phyloP scores from a whole-genome alignment of 164 flowering plant genomes.

The Magnolia changhungtana region DNA sequence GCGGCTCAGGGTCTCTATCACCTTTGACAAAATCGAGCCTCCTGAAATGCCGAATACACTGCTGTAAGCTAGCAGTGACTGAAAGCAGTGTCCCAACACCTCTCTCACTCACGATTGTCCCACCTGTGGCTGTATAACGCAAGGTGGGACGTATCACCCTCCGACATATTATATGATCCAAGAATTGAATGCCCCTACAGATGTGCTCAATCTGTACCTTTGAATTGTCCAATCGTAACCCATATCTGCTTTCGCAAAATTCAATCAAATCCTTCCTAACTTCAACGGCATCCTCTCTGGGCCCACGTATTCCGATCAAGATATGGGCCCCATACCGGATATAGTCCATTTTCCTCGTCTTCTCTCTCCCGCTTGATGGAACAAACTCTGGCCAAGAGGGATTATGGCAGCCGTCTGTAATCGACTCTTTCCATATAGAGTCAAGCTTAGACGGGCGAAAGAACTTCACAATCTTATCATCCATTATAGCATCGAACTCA shows the following conservation, averaged over 20 bases:
- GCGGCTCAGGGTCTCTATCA: conserved; percentile 93
- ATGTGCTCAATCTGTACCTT: conserved; percentile 82
- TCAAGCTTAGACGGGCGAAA: conserved; percentile 66
- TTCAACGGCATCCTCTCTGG: conserved; percentile 75
- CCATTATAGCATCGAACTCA: conserved; percentile 83
- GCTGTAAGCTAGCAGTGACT: conserved; percentile 82
- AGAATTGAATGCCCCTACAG: conserved; percentile 72
- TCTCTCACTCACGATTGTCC: conserved; percentile 69
- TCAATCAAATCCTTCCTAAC: conserved; percentile 57
- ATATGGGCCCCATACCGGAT: conserved; percentile 85
- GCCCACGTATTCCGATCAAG: conserved; percentile 86
- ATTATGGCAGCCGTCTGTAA: conserved; percentile 74
- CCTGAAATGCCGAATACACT: conserved; percentile 81
- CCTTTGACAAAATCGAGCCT: conserved; percentile 79
- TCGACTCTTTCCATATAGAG: conserved; percentile 76
- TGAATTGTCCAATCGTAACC: conserved; percentile 67
- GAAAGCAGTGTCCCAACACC: conserved; percentile 96
- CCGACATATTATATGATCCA: conserved; percentile 85
- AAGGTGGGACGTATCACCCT: conserved; percentile 83
- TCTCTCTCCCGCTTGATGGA: conserved; percentile 77
- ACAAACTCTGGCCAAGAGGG: conserved; percentile 99
- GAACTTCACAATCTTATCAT: conserved; percentile 60
- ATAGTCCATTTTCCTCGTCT: conserved; percentile 87
- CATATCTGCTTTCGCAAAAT: conserved; percentile 56
- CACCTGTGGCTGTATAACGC: conserved; percentile 71